These are phyloP conservation scores for Pseudotsuga menziesii DNA, from an alignment of 75 land plant genomes.

Conservation along the genomic window DNA sequence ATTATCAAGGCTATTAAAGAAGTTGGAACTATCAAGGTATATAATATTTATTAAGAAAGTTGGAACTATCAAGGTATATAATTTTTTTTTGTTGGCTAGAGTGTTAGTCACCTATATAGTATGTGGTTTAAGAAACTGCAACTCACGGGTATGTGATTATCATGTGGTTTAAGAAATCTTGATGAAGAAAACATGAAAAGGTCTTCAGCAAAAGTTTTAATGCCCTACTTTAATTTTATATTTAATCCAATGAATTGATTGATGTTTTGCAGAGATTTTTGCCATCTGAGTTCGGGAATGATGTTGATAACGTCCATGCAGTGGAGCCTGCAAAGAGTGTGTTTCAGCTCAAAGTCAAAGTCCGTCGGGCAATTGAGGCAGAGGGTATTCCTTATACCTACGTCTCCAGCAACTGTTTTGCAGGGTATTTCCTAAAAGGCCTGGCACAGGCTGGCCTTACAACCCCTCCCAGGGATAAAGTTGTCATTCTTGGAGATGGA, in stretches of 20 bases:
- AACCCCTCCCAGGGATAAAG: slow-evolving; percentile 36
- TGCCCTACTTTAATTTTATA: neutral
- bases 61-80: no score
- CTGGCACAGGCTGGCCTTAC: slow-evolving; percentile 17
- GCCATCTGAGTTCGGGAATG: slow-evolving; percentile 62
- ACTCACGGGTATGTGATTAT: no score
- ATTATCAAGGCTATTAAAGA: slow-evolving; percentile 47
- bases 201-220: slow-evolving; percentile 54
- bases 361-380: slow-evolving; percentile 29
- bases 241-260: neutral
- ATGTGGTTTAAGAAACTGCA: no score
- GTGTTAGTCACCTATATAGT: no score
- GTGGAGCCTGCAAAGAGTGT: slow-evolving; percentile 13
- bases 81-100: no score
- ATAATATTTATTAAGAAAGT: no score
- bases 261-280: slow-evolving; percentile 39
- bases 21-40: slow-evolving; percentile 29
- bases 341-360: slow-evolving; percentile 15
- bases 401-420: slow-evolving; percentile 18
- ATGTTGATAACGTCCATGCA: slow-evolving; percentile 18
- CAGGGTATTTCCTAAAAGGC: slow-evolving; percentile 17
- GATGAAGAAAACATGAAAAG: no score
- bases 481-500: slow-evolving; percentile 38
- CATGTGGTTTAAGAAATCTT: no score
- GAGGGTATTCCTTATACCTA: slow-evolving; percentile 43